Evolutionary conservation across 2,329 filamentous ascomycete genomes (phyloP).

Genomic region (Aspergillus sp.): DNA sequence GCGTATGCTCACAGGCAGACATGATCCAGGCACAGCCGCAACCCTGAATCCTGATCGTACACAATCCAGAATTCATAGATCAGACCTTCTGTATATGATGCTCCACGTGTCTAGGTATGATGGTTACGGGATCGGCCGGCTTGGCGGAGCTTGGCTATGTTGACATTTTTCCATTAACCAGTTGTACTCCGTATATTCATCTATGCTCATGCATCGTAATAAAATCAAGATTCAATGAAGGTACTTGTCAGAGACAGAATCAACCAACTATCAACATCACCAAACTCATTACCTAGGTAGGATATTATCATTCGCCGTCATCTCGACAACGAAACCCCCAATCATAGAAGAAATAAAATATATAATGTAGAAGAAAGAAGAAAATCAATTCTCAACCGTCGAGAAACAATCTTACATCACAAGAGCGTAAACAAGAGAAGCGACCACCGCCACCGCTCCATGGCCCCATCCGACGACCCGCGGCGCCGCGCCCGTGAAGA

Average conservation of each 20-base stretch:
- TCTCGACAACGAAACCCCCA: neutral
- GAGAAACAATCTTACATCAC: constrained; percentile 13
- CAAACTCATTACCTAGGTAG: neutral
- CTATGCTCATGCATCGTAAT: too few relatives aligned
- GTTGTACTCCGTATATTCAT: too few relatives aligned
- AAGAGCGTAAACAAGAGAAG: constrained; percentile 12
- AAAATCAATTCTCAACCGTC: neutral
- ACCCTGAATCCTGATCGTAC: too few relatives aligned
- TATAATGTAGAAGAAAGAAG: neutral
- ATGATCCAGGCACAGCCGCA: too few relatives aligned
- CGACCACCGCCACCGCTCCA: constrained; percentile 9
- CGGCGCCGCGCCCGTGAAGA: constrained; percentile 21
- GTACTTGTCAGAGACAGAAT: constrained; percentile 1
- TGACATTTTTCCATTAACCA: too few relatives aligned
- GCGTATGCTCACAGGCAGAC: neutral
- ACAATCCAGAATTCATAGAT: too few relatives aligned
- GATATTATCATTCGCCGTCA: neutral
- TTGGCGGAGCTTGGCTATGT: constrained; percentile 19
- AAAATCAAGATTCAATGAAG: too few relatives aligned
- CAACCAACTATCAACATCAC: too few relatives aligned
- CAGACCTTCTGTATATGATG: neutral
- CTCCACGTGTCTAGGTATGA: neutral
- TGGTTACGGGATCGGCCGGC: constrained; percentile 17
- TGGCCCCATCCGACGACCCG: constrained; percentile 9
- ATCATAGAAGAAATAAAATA: constrained; percentile 1